Evolutionary conservation across 139 green algal species (phyloP).

Genomic region (Chlamydomonas sp.): DNA sequence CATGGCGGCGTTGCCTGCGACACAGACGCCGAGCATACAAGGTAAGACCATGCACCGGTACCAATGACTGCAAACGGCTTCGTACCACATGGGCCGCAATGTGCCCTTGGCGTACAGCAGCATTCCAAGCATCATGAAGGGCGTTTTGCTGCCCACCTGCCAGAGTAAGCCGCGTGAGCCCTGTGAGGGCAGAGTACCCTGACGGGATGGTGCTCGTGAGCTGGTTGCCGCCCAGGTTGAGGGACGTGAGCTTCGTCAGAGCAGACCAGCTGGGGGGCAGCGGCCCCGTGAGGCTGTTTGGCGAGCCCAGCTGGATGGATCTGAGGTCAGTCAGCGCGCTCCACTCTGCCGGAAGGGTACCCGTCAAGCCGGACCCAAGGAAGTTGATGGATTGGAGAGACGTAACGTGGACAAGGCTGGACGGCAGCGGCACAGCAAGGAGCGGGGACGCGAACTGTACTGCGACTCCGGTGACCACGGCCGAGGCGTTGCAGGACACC

Average conservation of each 20-base stretch:
- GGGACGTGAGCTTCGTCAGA: not conserved
- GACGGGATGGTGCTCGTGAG: constrained; percentile 35
- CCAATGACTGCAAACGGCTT: constrained; percentile 26
- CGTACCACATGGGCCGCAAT: not conserved
- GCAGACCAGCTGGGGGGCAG: not conserved
- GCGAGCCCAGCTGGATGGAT: not conserved
- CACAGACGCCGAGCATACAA: not conserved
- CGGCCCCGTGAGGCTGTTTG: not conserved
- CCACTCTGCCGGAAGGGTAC: not conserved
- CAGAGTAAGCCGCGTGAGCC: not conserved
- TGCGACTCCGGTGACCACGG: not conserved
- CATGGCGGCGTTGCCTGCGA: not conserved
- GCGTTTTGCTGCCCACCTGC: not conserved
- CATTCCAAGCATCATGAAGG: not conserved
- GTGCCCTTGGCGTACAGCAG: constrained; percentile 26
- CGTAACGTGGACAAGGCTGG: not conserved
- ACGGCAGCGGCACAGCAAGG: not conserved
- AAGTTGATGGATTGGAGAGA: not conserved
- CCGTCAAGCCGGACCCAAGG: not conserved
- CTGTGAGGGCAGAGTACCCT: not conserved
- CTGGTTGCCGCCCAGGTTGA: constrained; percentile 13
- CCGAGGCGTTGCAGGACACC: not conserved
- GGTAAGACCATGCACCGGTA: constrained; percentile 2
- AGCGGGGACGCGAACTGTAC: too few species aligned
- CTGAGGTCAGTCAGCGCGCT: not conserved